Evolutionary conservation across 139 green algal genomes (phyloP).

Genomic region (Chlamydomonas schloesseri): DNA sequence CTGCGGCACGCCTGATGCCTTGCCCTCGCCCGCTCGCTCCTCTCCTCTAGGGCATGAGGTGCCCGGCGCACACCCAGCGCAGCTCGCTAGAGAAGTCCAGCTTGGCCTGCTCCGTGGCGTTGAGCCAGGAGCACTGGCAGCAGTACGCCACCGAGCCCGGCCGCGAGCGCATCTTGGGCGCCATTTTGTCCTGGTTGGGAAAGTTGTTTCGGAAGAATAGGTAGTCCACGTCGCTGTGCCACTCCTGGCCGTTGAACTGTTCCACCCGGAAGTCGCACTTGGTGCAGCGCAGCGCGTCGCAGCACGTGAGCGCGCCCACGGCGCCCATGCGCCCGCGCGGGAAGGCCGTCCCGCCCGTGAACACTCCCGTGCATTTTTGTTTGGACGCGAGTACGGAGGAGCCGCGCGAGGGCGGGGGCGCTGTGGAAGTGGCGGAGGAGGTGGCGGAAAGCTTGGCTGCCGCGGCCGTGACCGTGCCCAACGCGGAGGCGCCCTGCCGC

Average conservation of each 20-base stretch:
- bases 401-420: not conserved
- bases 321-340: slow-evolving; percentile 44
- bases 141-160: slow-evolving; percentile 46
- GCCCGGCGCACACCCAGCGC: slow-evolving; percentile 53
- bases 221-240: slow-evolving; percentile 51
- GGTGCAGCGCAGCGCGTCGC: slow-evolving; percentile 55
- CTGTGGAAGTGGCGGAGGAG: not conserved
- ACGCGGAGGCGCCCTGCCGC: not conserved
- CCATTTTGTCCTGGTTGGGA: slow-evolving; percentile 48
- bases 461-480: not conserved
- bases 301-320: slow-evolving; percentile 38
- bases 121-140: slow-evolving; percentile 62
- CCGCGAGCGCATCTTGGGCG: slow-evolving; percentile 28
- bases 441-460: not conserved
- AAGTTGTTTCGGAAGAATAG: slow-evolving; percentile 63
- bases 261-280: slow-evolving; percentile 63
- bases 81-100: slow-evolving; percentile 50
- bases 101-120: not conserved
- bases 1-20: too few species aligned
- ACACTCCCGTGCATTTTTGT: slow-evolving; percentile 51
- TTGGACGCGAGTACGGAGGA: slow-evolving; percentile 17
- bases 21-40: too few species aligned
- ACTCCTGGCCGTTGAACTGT: slow-evolving; percentile 41
- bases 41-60: not conserved
- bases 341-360: slow-evolving; percentile 37